A percentile compares a stretch with the other conserved stretches of the same genome.
Conservation (phyloP, 352 stramenopile genomes). For the Vaucheria bursata region DNA sequence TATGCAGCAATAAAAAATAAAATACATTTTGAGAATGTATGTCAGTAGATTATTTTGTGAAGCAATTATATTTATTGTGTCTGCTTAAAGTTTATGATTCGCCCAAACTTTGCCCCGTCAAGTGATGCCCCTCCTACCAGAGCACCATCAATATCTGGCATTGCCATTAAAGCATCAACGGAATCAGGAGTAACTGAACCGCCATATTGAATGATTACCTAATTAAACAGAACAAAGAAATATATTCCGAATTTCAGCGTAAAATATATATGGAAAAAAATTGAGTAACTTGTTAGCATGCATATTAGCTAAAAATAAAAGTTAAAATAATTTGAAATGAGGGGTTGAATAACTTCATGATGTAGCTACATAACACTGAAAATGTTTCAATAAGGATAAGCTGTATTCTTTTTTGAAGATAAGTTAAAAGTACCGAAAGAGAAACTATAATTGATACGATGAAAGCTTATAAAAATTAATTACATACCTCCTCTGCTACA, state of each 20-base stretch:
- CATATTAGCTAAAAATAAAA: no score
- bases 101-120: constrained; percentile 86
- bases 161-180: constrained; percentile 81
- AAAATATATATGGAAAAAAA: no score
- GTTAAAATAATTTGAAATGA: no score
- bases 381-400: no score
- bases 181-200: constrained; percentile 91
- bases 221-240: no score
- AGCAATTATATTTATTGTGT: neutral
- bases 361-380: no score
- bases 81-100: constrained; percentile 83
- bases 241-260: no score
- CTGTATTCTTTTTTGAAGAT: no score
- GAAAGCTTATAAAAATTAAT: constrained; percentile 55
- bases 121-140: constrained; percentile 94
- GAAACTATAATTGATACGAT: no score
- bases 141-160: constrained; percentile 96
- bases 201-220: constrained; percentile 77
- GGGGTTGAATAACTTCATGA: no score
- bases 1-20: neutral
- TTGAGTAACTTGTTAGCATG: no score
- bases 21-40: neutral
- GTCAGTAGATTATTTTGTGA: neutral
- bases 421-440: no score
- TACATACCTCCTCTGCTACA: constrained; percentile 68